phyloP scores from a whole-genome alignment of 2,329 filamentous ascomycete species.

The Epichloe aotearoae region DNA sequence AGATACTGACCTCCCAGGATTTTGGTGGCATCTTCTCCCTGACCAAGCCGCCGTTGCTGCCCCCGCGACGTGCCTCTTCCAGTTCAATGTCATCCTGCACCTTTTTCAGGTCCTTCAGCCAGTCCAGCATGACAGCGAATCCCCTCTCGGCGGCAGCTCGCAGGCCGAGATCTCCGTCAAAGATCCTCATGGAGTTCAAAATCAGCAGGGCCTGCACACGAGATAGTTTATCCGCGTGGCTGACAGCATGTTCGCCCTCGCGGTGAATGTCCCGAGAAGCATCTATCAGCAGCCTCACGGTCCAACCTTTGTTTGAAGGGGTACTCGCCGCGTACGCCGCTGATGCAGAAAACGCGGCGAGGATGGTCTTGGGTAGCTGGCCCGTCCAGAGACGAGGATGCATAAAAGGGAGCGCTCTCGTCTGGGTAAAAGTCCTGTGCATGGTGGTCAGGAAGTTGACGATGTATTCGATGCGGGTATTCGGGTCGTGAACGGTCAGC shows the following conservation, averaged over 20 bases:
- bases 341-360: constrained; percentile 26
- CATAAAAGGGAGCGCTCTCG: constrained; percentile 27
- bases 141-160: constrained; percentile 28
- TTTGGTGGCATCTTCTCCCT: constrained; percentile 21
- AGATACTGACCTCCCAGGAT: constrained; percentile 26
- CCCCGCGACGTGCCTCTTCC: constrained; percentile 10
- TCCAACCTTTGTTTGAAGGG: constrained; percentile 24
- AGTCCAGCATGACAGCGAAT: constrained; percentile 20
- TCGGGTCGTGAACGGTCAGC: constrained; percentile 22
- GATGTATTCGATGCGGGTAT: constrained; percentile 22
- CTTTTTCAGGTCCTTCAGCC: constrained; percentile 22
- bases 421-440: constrained; percentile 21
- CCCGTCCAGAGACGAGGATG: constrained; percentile 29
- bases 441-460: constrained; percentile 19
- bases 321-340: constrained; percentile 25
- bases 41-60: constrained; percentile 3
- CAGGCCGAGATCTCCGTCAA: constrained; percentile 29
- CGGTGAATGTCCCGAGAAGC: constrained; percentile 23
- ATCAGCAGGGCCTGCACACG: constrained; percentile 29
- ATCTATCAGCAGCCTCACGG: constrained; percentile 26
- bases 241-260: constrained; percentile 19
- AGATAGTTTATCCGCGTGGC: constrained; percentile 26
- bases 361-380: constrained; percentile 25
- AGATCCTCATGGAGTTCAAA: constrained; percentile 28
- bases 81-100: constrained; percentile 22